These are phyloP conservation scores for Penstemon newberryi DNA, from an alignment of 257 asterid genomes.

Conservation along the genomic window DNA sequence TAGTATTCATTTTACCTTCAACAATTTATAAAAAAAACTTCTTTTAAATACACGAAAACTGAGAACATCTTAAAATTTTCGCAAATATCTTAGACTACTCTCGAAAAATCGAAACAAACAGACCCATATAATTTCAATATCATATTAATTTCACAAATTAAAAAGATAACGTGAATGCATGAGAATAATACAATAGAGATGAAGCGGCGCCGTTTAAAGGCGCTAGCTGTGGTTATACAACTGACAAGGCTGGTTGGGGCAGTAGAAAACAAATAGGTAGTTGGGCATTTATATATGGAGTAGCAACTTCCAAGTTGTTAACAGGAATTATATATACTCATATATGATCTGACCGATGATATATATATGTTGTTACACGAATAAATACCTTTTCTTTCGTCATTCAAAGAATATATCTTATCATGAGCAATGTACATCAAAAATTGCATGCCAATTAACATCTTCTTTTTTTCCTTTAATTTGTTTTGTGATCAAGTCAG, in stretches of 20 bases:
- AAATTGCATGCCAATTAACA: background rate
- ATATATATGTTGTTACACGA: slow-evolving; percentile 23
- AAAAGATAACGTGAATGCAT: slow-evolving; percentile 18
- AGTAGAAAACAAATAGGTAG: background rate
- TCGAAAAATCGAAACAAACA: too few relatives aligned
- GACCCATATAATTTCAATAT: background rate
- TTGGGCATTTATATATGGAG: slow-evolving; percentile 15
- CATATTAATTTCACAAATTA: background rate
- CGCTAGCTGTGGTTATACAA: background rate
- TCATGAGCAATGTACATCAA: background rate
- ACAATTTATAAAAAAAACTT: too few relatives aligned
- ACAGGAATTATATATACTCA: background rate
- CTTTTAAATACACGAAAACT: too few relatives aligned
- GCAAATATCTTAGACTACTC: too few relatives aligned
- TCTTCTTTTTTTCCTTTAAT: background rate
- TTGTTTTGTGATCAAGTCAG: too few relatives aligned
- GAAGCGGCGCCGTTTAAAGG: slow-evolving; percentile 7
- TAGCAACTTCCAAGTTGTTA: slow-evolving; percentile 31
- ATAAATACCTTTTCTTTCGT: background rate
- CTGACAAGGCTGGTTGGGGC: background rate
- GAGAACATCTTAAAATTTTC: too few relatives aligned
- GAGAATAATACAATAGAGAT: background rate
- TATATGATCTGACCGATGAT: background rate
- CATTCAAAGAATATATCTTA: background rate
- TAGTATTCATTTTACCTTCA: too few relatives aligned